Conservation (phyloP, 176 grass and related monocot genomes). For the Coix lacrymajobi region DNA sequence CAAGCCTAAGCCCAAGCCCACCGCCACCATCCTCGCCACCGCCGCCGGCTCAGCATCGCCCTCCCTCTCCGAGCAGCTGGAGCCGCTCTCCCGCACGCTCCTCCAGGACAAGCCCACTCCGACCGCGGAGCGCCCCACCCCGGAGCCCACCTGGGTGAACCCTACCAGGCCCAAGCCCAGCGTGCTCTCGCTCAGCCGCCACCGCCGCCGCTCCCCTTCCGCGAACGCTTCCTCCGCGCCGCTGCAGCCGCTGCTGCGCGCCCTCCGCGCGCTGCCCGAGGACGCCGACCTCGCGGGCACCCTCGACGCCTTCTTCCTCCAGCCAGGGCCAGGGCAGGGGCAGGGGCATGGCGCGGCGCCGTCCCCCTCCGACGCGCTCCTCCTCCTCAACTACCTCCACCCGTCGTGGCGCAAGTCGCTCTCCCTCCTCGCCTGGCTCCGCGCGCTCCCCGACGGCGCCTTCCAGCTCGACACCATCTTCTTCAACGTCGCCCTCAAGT, state of each 20-base stretch:
- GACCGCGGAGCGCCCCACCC: neutral
- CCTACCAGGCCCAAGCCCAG: constrained; percentile 65
- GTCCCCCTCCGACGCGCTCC: constrained; percentile 52
- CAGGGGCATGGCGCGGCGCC: constrained; percentile 13
- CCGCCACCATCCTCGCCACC: neutral
- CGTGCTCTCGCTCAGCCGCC: constrained; percentile 70
- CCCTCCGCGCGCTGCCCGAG: constrained; percentile 42
- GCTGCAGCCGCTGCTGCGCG: constrained; percentile 46
- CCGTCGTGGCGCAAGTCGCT: constrained; percentile 59
- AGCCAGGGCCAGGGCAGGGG: neutral
- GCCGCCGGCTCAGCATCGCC: constrained; percentile 3
- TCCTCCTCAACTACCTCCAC: constrained; percentile 73
- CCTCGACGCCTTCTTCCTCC: constrained; percentile 39
- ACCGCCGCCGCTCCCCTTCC: constrained; percentile 37
- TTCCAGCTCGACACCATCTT: constrained; percentile 61
- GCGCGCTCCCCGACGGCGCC: constrained; percentile 2
- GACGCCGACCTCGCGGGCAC: constrained; percentile 39
- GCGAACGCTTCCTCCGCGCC: constrained; percentile 32
- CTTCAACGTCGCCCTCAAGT: constrained; percentile 89
- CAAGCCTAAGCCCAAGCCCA: neutral
- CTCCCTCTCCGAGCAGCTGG: constrained; percentile 75
- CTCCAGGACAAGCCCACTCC: constrained; percentile 50
- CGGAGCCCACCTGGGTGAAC: constrained; percentile 76
- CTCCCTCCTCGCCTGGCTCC: constrained; percentile 56
- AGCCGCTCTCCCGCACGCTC: constrained; percentile 57